A percentile compares a stretch with the other conserved stretches of the same genome.
Conservation (phyloP, 2,329 filamentous ascomycete genomes). For the Colletotrichum sp. region DNA sequence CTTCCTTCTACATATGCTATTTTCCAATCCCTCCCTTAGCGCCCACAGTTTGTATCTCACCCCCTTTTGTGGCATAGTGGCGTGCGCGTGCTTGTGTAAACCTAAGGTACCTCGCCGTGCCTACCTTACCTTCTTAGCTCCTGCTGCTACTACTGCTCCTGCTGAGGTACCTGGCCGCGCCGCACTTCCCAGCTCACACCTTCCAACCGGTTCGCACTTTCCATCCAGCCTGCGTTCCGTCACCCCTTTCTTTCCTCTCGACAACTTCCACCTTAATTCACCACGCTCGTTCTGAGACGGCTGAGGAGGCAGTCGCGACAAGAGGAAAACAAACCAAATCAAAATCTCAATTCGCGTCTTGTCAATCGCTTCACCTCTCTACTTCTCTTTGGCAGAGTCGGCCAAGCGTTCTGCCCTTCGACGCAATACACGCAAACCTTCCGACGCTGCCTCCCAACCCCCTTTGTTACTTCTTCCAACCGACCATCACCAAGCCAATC, state of each 20-base stretch:
- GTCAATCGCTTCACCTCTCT: not conserved
- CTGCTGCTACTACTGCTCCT: not conserved
- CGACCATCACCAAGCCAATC: slow-evolving; percentile 1
- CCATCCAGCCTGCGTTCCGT: slow-evolving; percentile 9
- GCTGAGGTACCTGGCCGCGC: not conserved
- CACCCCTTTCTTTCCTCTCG: slow-evolving; percentile 19
- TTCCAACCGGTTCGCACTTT: slow-evolving; percentile 5
- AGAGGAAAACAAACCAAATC: not conserved
- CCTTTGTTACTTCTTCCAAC: not conserved
- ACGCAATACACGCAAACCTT: not conserved
- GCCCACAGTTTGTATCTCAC: slow-evolving; percentile 8
- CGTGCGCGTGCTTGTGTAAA: slow-evolving; percentile 2
- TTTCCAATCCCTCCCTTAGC: slow-evolving; percentile 11
- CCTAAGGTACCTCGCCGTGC: not conserved
- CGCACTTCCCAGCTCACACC: not conserved
- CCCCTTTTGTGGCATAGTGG: slow-evolving; percentile 20
- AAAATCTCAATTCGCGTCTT: not conserved
- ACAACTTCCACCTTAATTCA: slow-evolving; percentile 7
- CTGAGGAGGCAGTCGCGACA: slow-evolving; percentile 4
- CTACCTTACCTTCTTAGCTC: not conserved
- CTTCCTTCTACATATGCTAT: slow-evolving; percentile 8
- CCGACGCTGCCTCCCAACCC: not conserved
- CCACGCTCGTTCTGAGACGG: slow-evolving; percentile 15
- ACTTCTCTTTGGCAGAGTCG: not conserved
- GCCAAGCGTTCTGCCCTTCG: not conserved